A percentile compares a stretch with the other conserved stretches of the same genome.
Conservation (phyloP, 768 basidiomycete species). For the Rhodotorula graminis region DNA sequence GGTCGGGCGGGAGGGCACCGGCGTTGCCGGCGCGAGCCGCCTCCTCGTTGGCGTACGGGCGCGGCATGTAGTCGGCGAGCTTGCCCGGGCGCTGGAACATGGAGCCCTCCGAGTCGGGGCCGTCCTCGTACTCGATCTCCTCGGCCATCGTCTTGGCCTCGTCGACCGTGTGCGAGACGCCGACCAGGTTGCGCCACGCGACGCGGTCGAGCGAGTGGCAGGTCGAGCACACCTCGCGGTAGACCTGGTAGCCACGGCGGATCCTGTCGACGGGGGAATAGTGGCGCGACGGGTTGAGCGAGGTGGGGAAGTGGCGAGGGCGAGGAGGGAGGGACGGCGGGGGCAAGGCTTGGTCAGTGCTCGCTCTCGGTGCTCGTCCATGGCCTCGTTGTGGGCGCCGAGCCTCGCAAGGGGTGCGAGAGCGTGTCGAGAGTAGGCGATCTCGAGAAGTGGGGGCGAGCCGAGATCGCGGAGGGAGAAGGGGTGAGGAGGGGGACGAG, state of each 20-base stretch:
- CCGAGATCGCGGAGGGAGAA: background rate
- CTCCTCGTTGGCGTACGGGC: slow-evolving; percentile 95
- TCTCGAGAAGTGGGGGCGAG: background rate
- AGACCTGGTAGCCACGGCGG: slow-evolving; percentile 91
- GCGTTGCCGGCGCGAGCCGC: slow-evolving; percentile 89
- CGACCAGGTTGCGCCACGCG: slow-evolving; percentile 98
- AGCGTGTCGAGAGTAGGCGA: background rate
- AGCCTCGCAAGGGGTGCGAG: background rate
- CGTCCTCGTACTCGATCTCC: slow-evolving; percentile 93
- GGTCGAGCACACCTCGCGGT: slow-evolving; percentile 97
- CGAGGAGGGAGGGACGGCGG: too few relatives aligned
- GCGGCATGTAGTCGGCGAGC: slow-evolving; percentile 91
- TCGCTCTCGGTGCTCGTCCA: too few relatives aligned
- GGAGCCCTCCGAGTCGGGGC: slow-evolving; percentile 87
- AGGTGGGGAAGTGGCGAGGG: background rate
- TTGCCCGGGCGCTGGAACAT: slow-evolving; percentile 99
- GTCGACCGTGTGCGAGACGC: slow-evolving; percentile 90
- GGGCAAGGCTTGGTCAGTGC: background rate
- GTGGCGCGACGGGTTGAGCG: background rate
- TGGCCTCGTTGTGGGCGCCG: background rate
- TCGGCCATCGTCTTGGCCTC: slow-evolving; percentile 88
- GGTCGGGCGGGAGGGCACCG: slow-evolving; percentile 93
- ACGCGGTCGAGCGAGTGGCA: slow-evolving; percentile 99
- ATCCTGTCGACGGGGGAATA: slow-evolving; percentile 56
- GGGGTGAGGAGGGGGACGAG: background rate